phyloP scores from a whole-genome alignment of 345 rosid genomes.

The Lumnitzera racemosa region DNA sequence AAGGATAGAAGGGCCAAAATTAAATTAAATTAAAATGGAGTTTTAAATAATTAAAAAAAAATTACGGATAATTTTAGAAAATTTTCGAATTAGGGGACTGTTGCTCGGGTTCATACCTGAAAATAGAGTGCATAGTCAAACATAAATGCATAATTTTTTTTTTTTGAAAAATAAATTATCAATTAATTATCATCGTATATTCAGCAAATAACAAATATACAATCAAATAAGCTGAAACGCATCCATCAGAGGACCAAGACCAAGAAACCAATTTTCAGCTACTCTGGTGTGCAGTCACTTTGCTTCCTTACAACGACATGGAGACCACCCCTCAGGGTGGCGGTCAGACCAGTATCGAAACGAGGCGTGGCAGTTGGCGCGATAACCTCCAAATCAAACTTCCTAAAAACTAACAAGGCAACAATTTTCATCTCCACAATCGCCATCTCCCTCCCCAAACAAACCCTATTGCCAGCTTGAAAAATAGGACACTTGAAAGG shows the following conservation, averaged over 20 bases:
- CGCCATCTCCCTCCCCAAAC: constrained; percentile 77
- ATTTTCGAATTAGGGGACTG: too few species aligned
- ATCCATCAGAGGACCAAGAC: not conserved
- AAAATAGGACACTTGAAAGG: constrained; percentile 65
- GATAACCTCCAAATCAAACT: constrained; percentile 21
- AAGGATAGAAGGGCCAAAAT: too few species aligned
- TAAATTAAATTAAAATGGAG: too few species aligned
- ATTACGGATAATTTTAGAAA: too few species aligned
- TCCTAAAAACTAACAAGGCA: constrained; percentile 34
- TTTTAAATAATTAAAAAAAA: too few species aligned
- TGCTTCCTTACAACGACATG: constrained; percentile 35
- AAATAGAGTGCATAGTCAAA: too few species aligned
- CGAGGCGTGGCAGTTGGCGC: constrained; percentile 9
- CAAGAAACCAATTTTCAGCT: not conserved
- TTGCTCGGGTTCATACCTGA: too few species aligned
- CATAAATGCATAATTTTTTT: too few species aligned
- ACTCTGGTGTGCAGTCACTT: constrained; percentile 11
- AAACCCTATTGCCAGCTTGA: constrained; percentile 63
- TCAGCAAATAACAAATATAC: too few species aligned
- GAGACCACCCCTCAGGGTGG: constrained; percentile 39
- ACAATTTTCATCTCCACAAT: constrained; percentile 55
- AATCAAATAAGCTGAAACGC: too few species aligned
- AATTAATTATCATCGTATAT: too few species aligned
- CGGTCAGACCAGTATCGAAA: constrained; percentile 46
- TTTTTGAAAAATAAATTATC: too few species aligned